These are phyloP conservation scores for Saccharomycopsis fermentans DNA, from an alignment of 805 yeast genomes.

Conservation along the genomic window DNA sequence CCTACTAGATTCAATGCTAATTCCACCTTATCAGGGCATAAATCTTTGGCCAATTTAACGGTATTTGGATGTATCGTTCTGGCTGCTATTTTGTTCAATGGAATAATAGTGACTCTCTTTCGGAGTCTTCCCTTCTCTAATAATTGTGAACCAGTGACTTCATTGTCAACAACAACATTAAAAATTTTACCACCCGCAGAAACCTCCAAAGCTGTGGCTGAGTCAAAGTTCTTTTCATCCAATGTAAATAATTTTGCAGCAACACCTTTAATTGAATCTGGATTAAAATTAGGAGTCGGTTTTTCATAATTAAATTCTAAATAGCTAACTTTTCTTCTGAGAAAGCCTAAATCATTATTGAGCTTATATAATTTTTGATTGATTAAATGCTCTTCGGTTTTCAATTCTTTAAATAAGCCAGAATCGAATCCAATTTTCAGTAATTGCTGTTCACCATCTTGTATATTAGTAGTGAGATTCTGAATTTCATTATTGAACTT, in stretches of 20 bases:
- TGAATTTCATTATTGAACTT: conserved; percentile 34
- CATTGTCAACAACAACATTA: conserved; percentile 85
- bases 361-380: conserved; percentile 35
- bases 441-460: conserved; percentile 33
- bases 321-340: conserved; percentile 57
- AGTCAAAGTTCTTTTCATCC: conserved; percentile 42
- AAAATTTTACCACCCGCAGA: conserved; percentile 90
- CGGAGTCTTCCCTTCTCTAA: conserved; percentile 69
- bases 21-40: conserved; percentile 80
- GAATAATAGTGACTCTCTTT: conserved; percentile 83
- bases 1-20: conserved; percentile 77
- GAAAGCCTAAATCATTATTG: conserved; percentile 38
- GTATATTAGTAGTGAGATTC: conserved; percentile 30
- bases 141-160: conserved; percentile 71
- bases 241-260: conserved; percentile 77
- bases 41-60: conserved; percentile 55
- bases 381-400: conserved; percentile 34
- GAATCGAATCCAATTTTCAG: conserved; percentile 50
- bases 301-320: conserved; percentile 64
- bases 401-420: conserved; percentile 33
- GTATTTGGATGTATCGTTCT: conserved; percentile 38
- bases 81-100: conserved; percentile 75
- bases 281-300: conserved; percentile 54
- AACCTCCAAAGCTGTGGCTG: conserved; percentile 78
- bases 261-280: conserved; percentile 66